Base-by-base conservation (phyloP, 2,329 filamentous ascomycete species). In the Aspergillus sp. region DNA sequence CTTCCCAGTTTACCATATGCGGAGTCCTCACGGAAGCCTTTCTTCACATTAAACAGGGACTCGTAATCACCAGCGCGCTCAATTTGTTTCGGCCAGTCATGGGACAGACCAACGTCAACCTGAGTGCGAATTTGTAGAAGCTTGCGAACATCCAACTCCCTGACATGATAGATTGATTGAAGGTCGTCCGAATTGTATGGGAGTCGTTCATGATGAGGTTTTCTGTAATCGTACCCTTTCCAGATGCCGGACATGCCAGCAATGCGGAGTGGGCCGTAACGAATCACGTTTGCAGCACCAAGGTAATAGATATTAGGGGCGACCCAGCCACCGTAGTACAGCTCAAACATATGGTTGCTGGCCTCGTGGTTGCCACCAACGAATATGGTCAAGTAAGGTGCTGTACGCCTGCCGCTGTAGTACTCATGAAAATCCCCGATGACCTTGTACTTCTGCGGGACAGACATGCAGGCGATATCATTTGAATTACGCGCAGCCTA, bases 241-340 rank as follows among this genome's bases (percentile, higher is more conserved):
- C 85, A 98, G 42, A 98, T 98, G 4, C 91, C 91, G 33, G 85
- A 91, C 56, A 96, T 68, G 4, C 82, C 89, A 22, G 86, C 84
- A 40, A 98, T 93, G 14, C 91, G 78, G 30, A 98, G 64, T 1
- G 84, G 81, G 0, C 89, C 89, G 19, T 93, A 68, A 12, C 81
- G 79, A 25, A 98, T 57, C 6, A 98, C 80, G 53, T 93, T 95
- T 38, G 91, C 86, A 20, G 86, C 85, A 30, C 91, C 91, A 57
- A 96, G 72, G 62, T 95, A 98, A 68, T 95, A 98, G 42, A 98
- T 96, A 46, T 91, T 93, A 6, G 86, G 86, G 5, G 89, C 89
- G 4, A 86, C 91, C 91, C 91, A 98, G 31, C 91, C 91, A 32
- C 91, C 91, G 54, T 96, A 93, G 64, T 85, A 93, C 0, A 98